phyloP scores from a whole-genome alignment of 768 basidiomycete species.

The Pulveroboletus sp. region DNA sequence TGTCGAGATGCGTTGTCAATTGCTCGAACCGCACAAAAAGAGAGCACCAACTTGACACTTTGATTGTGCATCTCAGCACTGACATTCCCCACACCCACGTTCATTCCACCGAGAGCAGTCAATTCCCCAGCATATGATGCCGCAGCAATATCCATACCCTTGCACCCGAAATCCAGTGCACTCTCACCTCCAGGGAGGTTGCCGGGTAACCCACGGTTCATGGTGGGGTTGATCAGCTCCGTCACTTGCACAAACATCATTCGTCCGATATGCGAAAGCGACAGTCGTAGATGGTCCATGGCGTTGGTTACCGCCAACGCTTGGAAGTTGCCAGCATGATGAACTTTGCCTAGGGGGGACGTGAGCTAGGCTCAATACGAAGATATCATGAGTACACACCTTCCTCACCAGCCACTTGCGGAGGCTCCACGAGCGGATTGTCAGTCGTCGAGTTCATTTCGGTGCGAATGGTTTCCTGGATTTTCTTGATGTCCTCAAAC shows the following conservation, averaged over 20 bases:
- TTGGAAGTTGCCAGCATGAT: conserved; percentile 89
- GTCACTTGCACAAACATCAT: conserved; percentile 61
- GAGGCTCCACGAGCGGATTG: conserved; percentile 81
- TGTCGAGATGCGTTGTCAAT: conserved; percentile 21
- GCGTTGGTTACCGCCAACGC: conserved; percentile 80
- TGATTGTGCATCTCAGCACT: conserved; percentile 93
- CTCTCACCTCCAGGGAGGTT: conserved; percentile 76
- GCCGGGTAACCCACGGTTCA: conserved; percentile 77
- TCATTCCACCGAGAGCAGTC: conserved; percentile 66
- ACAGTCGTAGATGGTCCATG: conserved; percentile 82
- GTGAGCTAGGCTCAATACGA: not conserved
- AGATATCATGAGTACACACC: conserved; percentile 8
- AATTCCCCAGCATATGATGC: conserved; percentile 82
- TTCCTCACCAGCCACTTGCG: conserved; percentile 47
- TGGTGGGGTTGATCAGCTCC: conserved; percentile 51
- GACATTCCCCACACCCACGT: conserved; percentile 80
- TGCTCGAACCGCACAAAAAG: not conserved
- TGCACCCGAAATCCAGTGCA: conserved; percentile 76
- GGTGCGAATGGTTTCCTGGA: conserved; percentile 57
- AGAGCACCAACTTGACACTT: conserved; percentile 68
- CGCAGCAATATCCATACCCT: conserved; percentile 79
- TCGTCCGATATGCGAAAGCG: conserved; percentile 66
- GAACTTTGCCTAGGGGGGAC: conserved; percentile 42
- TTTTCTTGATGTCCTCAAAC: conserved; percentile 68
- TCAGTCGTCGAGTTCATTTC: conserved; percentile 90